These are phyloP conservation scores for Microcyclospora pomicola DNA, from an alignment of 2,329 filamentous ascomycete genomes.

Conservation along the genomic window DNA sequence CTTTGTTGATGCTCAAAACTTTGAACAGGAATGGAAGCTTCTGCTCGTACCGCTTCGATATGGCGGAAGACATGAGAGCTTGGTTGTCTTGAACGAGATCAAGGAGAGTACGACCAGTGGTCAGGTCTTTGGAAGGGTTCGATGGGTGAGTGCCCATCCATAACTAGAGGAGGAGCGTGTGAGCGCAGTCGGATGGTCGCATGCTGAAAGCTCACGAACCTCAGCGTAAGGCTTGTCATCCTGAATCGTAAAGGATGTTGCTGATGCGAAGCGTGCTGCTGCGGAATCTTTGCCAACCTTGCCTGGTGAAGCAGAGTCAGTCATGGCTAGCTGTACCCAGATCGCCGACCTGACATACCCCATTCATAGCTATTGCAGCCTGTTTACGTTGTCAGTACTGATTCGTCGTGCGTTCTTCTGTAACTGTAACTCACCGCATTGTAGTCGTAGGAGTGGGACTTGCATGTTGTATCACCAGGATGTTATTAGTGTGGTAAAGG, in stretches of 20 bases:
- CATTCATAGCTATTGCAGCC: slow-evolving; percentile 98
- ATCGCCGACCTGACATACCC: slow-evolving; percentile 39
- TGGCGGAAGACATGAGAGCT: slow-evolving; percentile 59
- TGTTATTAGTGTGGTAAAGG: not conserved
- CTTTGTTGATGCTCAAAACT: slow-evolving; percentile 89
- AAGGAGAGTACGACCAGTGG: slow-evolving; percentile 70
- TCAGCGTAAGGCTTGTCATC: slow-evolving; percentile 88
- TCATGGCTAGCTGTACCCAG: not conserved
- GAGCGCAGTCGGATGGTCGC: slow-evolving; percentile 7
- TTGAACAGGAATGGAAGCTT: slow-evolving; percentile 97
- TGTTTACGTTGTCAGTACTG: slow-evolving; percentile 25
- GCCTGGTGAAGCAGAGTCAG: slow-evolving; percentile 32
- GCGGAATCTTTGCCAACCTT: slow-evolving; percentile 81
- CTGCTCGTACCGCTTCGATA: slow-evolving; percentile 60
- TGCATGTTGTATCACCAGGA: slow-evolving; percentile 39
- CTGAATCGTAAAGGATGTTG: slow-evolving; percentile 70
- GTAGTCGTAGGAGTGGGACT: slow-evolving; percentile 70
- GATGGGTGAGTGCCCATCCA: slow-evolving; percentile 99
- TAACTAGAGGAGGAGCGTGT: slow-evolving; percentile 41
- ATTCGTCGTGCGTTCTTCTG: not conserved
- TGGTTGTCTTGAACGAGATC: slow-evolving; percentile 81
- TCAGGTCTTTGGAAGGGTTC: slow-evolving; percentile 80
- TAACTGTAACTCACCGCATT: slow-evolving; percentile 45
- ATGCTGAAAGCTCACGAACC: slow-evolving; percentile 36
- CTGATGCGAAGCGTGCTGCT: slow-evolving; percentile 77